Conservation (phyloP, 345 rosid genomes). For the Combretum micranthum region DNA sequence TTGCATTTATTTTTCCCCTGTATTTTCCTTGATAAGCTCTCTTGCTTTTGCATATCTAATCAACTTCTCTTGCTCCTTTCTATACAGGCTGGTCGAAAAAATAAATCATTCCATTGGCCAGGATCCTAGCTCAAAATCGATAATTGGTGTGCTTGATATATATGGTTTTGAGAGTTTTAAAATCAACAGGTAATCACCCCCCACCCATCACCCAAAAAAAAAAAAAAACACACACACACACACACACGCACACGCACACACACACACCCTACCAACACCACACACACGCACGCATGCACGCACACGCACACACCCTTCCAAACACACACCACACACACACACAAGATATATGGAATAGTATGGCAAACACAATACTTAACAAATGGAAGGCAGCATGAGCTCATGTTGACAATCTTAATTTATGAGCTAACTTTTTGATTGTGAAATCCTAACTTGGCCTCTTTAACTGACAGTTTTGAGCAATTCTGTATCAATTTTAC, state of each 20-base stretch:
- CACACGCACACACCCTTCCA: no score
- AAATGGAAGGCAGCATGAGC: neutral
- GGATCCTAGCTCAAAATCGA: constrained; percentile 71
- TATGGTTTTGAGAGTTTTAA: constrained; percentile 95
- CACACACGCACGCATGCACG: no score
- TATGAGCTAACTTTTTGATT: no score
- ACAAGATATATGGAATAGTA: no score
- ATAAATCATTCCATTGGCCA: constrained; percentile 87
- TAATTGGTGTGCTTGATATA: constrained; percentile 90
- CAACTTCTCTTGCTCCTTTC: constrained; percentile 1
- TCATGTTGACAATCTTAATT: neutral
- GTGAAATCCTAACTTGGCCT: constrained; percentile 5
- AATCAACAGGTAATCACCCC: constrained; percentile 53
- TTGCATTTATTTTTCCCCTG: constrained; percentile 10
- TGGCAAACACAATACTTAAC: no score
- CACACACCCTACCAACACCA: no score
- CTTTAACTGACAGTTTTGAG: constrained; percentile 55
- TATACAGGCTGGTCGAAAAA: constrained; percentile 80
- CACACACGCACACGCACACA: no score
- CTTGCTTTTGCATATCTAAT: no score
- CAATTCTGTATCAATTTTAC: constrained; percentile 94
- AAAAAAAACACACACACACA: no score
- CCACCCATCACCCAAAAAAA: no score
- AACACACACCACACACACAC: no score
- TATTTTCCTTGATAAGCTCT: constrained; percentile 2